These are phyloP conservation scores for Ploettnerulaceae sp. DNA, from an alignment of 2,329 filamentous ascomycete species.

Conservation along the genomic window DNA sequence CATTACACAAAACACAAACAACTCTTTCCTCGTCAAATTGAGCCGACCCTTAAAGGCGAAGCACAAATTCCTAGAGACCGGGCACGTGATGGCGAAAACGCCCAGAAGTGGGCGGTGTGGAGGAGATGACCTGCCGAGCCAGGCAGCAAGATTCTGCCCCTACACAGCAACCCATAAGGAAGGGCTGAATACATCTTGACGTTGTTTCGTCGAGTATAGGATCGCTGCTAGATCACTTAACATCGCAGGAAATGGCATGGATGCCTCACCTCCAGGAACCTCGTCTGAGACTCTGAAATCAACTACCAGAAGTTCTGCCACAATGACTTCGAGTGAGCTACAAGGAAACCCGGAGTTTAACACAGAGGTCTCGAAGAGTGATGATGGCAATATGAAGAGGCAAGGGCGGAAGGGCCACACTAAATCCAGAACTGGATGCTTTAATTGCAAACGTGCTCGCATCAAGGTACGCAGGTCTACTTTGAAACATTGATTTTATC, in stretches of 20 bases:
- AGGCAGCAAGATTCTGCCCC: conserved; percentile 1
- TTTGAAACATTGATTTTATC: no score
- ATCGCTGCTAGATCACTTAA: no score
- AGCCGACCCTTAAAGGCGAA: no score
- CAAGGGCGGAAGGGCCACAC: conserved; percentile 47
- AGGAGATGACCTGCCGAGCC: neutral
- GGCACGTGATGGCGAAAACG: neutral
- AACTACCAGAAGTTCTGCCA: neutral
- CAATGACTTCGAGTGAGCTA: neutral
- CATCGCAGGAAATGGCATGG: neutral
- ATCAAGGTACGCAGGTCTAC: conserved; percentile 56
- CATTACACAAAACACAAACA: no score
- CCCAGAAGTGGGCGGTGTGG: neutral
- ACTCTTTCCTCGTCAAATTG: no score
- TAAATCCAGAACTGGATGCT: conserved; percentile 61
- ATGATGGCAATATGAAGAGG: conserved; percentile 5
- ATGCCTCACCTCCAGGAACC: neutral
- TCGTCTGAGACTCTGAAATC: neutral
- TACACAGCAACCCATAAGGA: neutral
- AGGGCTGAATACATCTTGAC: neutral
- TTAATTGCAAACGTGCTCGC: conserved; percentile 61
- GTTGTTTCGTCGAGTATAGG: no score
- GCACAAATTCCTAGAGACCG: no score
- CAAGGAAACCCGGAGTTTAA: neutral
- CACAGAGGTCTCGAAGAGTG: neutral